These are phyloP conservation scores for Pseudozyma hubeiensis DNA, from an alignment of 1,284 basidiomycete species.

Conservation along the genomic window DNA sequence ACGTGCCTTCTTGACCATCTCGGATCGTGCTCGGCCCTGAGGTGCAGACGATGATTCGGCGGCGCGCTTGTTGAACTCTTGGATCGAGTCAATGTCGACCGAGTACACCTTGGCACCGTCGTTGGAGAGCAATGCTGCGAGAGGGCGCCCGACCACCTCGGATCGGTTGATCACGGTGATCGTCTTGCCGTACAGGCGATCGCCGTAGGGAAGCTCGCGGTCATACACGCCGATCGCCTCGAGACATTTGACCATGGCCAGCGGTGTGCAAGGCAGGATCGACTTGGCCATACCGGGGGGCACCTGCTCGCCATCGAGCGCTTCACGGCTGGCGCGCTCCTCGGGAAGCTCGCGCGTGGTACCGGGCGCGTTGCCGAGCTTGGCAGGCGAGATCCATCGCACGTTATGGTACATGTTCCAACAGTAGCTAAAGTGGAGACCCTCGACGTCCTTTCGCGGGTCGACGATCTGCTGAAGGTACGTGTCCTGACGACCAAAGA, in stretches of 20 bases:
- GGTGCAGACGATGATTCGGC: conserved; percentile 19
- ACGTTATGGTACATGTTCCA: conserved; percentile 69
- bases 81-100: conserved; percentile 91
- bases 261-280: conserved; percentile 94
- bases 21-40: conserved; percentile 50
- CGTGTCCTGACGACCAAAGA: conserved; percentile 79
- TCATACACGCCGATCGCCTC: conserved; percentile 94
- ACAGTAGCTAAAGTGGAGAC: conserved; percentile 79
- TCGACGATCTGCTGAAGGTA: conserved; percentile 95
- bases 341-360: conserved; percentile 58
- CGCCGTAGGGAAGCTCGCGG: conserved; percentile 87
- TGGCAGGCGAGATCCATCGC: conserved; percentile 64
- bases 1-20: conserved; percentile 70
- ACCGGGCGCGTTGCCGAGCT: conserved; percentile 66
- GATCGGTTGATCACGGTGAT: conserved; percentile 96
- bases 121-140: conserved; percentile 92
- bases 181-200: conserved; percentile 91
- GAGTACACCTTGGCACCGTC: conserved; percentile 95
- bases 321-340: conserved; percentile 45
- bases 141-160: conserved; percentile 93
- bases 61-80: conserved; percentile 72
- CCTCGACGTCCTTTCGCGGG: conserved; percentile 96
- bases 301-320: conserved; percentile 48
- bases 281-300: conserved; percentile 88
- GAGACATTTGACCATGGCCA: conserved; percentile 91